Evolutionary conservation across 768 basidiomycete species (phyloP).

Genomic region (Udeniomyces megalosporus): DNA sequence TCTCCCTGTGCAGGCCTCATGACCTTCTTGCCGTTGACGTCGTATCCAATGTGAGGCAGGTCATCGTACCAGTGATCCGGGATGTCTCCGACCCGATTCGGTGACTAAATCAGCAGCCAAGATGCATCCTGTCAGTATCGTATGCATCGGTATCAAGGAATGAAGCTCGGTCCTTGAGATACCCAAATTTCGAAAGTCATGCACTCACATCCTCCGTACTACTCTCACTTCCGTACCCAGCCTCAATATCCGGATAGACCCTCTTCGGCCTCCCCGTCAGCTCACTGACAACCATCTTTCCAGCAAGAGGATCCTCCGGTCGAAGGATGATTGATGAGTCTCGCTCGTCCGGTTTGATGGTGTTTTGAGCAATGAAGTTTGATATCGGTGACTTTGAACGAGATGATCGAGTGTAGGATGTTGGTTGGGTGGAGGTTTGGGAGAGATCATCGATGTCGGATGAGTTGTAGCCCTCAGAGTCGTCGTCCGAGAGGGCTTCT

Average conservation of each 20-base stretch:
- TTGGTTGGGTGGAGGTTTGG: slow-evolving; percentile 15
- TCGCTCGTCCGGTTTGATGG: slow-evolving; percentile 27
- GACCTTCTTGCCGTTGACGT: slow-evolving; percentile 84
- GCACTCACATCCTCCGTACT: slow-evolving; percentile 31
- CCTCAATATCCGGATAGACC: slow-evolving; percentile 31
- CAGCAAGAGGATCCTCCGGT: slow-evolving; percentile 19
- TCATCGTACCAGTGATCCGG: slow-evolving; percentile 99
- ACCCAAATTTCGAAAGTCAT: neutral
- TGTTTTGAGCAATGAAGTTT: slow-evolving; percentile 24
- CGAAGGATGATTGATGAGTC: slow-evolving; percentile 8
- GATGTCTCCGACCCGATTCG: slow-evolving; percentile 87
- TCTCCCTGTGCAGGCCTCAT: slow-evolving; percentile 88
- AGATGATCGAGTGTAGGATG: slow-evolving; percentile 12
- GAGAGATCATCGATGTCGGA: slow-evolving; percentile 30
- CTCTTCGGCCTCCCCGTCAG: slow-evolving; percentile 26
- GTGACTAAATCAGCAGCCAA: too few species aligned
- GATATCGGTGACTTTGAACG: slow-evolving; percentile 22
- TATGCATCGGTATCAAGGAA: too few species aligned
- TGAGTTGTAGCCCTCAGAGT: slow-evolving; percentile 31
- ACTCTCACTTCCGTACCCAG: slow-evolving; percentile 32
- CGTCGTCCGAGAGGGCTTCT: slow-evolving; percentile 18
- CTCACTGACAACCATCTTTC: slow-evolving; percentile 22
- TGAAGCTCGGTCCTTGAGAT: neutral
- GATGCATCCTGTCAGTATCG: too few species aligned
- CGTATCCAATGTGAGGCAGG: slow-evolving; percentile 95